These are phyloP conservation scores for Berberis thunbergii DNA, from an alignment of 164 flowering plant species.

Conservation along the genomic window DNA sequence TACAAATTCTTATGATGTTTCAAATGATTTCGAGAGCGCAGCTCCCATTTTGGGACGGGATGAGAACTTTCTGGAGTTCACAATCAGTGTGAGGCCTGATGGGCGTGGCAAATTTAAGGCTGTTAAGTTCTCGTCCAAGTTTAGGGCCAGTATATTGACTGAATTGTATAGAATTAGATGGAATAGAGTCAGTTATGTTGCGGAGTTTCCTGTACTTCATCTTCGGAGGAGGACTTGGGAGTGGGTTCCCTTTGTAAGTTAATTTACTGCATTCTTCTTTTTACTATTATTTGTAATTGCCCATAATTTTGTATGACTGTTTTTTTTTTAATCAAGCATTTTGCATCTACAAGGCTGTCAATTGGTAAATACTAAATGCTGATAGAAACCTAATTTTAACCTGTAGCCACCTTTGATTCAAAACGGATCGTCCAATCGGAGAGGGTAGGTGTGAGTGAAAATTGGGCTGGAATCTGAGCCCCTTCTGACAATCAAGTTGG, in stretches of 20 bases:
- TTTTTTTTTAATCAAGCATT: too few species aligned
- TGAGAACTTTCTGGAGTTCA: conserved; percentile 73
- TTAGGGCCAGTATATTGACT: conserved; percentile 78
- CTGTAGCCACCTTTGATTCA: too few species aligned
- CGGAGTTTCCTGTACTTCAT: conserved; percentile 81
- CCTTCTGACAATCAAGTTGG: too few species aligned
- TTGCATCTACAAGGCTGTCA: too few species aligned
- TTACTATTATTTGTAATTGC: too few species aligned
- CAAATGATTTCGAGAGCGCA: conserved; percentile 64
- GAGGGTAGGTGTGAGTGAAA: too few species aligned
- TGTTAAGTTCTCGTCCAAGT: conserved; percentile 74
- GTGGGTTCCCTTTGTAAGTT: conserved; percentile 90
- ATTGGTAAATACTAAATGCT: too few species aligned
- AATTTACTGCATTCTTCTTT: too few species aligned
- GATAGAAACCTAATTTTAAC: too few species aligned
- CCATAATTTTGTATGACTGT: too few species aligned
- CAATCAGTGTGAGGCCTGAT: conserved; percentile 72
- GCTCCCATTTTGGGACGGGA: conserved; percentile 67
- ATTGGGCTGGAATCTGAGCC: too few species aligned
- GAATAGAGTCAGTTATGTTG: conserved; percentile 39
- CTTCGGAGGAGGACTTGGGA: conserved; percentile 59
- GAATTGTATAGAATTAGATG: conserved; percentile 68
- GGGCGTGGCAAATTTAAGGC: conserved; percentile 82
- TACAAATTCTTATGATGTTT: conserved; percentile 81
- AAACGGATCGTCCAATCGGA: too few species aligned